Evolutionary conservation across 192 early-diverging fungal genomes (phyloP).

Genomic region (Radiomyces spectabilis): DNA sequence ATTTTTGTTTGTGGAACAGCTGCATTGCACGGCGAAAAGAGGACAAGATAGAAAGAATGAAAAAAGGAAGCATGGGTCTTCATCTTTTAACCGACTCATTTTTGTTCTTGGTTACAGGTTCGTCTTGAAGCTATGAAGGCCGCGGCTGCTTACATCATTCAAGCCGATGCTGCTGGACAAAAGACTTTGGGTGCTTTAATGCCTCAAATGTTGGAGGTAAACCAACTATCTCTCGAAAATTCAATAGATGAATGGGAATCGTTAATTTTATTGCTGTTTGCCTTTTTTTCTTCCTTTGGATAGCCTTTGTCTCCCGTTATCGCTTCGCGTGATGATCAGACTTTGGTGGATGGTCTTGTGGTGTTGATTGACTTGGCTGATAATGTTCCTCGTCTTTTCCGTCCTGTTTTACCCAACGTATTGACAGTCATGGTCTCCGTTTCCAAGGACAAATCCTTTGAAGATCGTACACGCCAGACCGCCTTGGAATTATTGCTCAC

Average conservation of each 20-base stretch:
- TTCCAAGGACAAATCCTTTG: slow-evolving; percentile 75
- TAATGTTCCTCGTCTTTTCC: slow-evolving; percentile 75
- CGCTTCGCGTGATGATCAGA: slow-evolving; percentile 61
- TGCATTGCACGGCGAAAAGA: not conserved
- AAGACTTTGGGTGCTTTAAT: slow-evolving; percentile 59
- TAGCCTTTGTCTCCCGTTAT: slow-evolving; percentile 63
- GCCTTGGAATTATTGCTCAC: slow-evolving; percentile 91
- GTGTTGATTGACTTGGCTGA: slow-evolving; percentile 87
- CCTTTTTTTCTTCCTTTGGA: not conserved
- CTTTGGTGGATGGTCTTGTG: slow-evolving; percentile 62
- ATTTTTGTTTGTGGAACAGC: not conserved
- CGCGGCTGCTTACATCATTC: slow-evolving; percentile 66
- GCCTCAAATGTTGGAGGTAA: slow-evolving; percentile 75
- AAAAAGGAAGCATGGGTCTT: too few relatives aligned
- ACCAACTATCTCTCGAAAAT: not conserved
- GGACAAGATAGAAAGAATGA: too few relatives aligned
- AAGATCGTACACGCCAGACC: slow-evolving; percentile 79
- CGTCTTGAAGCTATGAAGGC: slow-evolving; percentile 74
- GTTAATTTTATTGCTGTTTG: slow-evolving; percentile 16
- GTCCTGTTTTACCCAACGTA: slow-evolving; percentile 63
- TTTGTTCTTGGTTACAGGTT: slow-evolving; percentile 33
- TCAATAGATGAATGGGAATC: not conserved
- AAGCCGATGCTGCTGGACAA: slow-evolving; percentile 49
- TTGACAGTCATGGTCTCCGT: slow-evolving; percentile 70
- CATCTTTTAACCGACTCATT: not conserved